phyloP scores from a whole-genome alignment of 2,329 filamentous ascomycete species.

The Dactylellina sp. region DNA sequence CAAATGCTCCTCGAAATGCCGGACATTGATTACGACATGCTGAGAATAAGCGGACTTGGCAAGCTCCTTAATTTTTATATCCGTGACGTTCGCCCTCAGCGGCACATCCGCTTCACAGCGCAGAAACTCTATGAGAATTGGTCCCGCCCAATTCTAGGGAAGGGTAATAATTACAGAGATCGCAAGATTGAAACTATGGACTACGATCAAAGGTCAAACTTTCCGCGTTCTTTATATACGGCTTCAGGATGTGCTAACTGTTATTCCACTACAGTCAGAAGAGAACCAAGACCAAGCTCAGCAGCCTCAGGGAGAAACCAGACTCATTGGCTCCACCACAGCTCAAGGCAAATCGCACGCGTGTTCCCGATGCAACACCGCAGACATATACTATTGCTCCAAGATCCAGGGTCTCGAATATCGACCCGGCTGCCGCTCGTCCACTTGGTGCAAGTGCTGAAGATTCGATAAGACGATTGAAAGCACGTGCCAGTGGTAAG shows the following conservation, averaged over 20 bases:
- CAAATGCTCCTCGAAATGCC: slow-evolving; percentile 77
- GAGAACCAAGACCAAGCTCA: slow-evolving; percentile 41
- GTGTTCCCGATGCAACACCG: slow-evolving; percentile 59
- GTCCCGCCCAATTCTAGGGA: slow-evolving; percentile 92
- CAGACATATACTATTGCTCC: slow-evolving; percentile 60
- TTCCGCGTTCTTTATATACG: slow-evolving; percentile 31
- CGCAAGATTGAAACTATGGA: slow-evolving; percentile 71
- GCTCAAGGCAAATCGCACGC: slow-evolving; percentile 60
- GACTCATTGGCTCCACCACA: slow-evolving; percentile 59
- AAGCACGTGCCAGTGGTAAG: slow-evolving; percentile 57
- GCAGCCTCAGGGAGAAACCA: slow-evolving; percentile 55
- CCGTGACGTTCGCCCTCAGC: slow-evolving; percentile 88
- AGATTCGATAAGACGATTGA: slow-evolving; percentile 60
- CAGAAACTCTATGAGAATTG: slow-evolving; percentile 94
- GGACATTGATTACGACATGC: slow-evolving; percentile 88
- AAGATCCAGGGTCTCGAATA: slow-evolving; percentile 45
- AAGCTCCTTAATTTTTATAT: slow-evolving; percentile 98
- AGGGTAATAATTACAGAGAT: slow-evolving; percentile 94
- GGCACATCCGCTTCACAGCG: slow-evolving; percentile 75
- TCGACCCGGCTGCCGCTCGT: slow-evolving; percentile 56
- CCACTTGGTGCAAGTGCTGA: slow-evolving; percentile 60
- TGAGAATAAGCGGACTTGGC: slow-evolving; percentile 91
- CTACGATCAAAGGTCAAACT: slow-evolving; percentile 70
- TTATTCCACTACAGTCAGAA: slow-evolving; percentile 16
- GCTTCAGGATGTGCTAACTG: not conserved